These are phyloP conservation scores for Fusarium vanettenii DNA, from an alignment of 2,329 filamentous ascomycete species.

Conservation along the genomic window DNA sequence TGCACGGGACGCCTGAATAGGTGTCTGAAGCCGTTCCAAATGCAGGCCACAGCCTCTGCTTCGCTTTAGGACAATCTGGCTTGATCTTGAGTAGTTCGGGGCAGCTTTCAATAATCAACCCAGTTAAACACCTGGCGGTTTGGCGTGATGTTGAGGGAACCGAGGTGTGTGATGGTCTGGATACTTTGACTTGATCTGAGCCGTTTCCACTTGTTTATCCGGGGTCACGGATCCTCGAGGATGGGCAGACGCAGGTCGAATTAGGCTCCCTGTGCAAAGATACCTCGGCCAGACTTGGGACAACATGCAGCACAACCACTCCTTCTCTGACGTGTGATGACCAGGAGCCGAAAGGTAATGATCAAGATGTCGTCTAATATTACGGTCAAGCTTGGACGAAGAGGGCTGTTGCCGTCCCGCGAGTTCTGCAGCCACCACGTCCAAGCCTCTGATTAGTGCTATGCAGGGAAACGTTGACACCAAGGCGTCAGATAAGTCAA, in stretches of 20 bases:
- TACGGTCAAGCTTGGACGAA: background rate
- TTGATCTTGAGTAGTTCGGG: background rate
- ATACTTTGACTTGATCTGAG: background rate
- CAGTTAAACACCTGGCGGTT: background rate
- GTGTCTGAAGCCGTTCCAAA: constrained; percentile 19
- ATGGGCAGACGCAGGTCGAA: background rate
- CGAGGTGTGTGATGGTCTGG: background rate
- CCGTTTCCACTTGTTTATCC: constrained; percentile 1
- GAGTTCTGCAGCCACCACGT: background rate
- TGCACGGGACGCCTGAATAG: constrained; percentile 23
- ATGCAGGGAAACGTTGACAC: constrained; percentile 9
- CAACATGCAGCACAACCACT: background rate
- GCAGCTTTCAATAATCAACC: background rate
- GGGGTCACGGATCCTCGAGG: background rate
- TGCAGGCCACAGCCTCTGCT: constrained; percentile 21
- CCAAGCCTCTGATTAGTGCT: background rate
- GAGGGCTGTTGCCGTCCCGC: background rate
- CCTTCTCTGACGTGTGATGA: background rate
- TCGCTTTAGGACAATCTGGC: background rate
- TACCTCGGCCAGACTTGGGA: background rate
- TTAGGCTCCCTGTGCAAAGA: background rate
- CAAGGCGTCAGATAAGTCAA: constrained; percentile 1
- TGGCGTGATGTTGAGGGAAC: background rate
- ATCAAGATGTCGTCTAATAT: background rate
- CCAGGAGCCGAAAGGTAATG: background rate